Evolutionary conservation across 345 rosid genomes (phyloP), one percentile per base, ranked within the genome.

Genomic region (Mangifera indica): DNA sequence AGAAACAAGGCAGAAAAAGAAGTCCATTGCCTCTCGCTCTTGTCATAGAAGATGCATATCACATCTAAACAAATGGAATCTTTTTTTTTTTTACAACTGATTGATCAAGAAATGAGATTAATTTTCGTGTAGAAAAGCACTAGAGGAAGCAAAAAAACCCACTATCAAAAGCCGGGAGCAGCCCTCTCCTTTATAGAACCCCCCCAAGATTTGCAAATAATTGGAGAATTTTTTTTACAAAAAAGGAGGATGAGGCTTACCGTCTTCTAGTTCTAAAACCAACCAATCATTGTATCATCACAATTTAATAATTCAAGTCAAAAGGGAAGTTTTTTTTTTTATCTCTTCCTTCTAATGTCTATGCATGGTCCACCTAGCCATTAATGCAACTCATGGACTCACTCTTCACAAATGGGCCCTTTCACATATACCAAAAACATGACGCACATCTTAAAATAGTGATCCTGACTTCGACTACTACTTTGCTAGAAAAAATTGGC

Each of bases 21-120:
- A 75, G 71, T 70, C 85, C 10, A 76, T 80, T 8, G 87, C 88
- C 0, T 84, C 93, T 57, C 77, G 93, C 0, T 84, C 93, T 57
- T 75, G 93, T 70, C 96, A 91, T 49, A 87, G 93, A 72, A 87
- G 97, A 69, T 88, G 96, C 86, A 87, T 88, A 22, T 91, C 98
- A n/a, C 92, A 84, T 71, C 77, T 91, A 66, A 84, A 20, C 13
- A 24, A 34, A 72, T 55, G 42, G 8, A 10, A 49, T 60, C 29
- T 7, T 6, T 15, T 65, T 45, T 18, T 45, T 40, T 57, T 46
- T 73, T 32, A 46, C 26, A 14, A 40, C 60, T 49, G n/a, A 71
- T 59, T 69, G 52, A 62, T 64, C 58, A 67, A 20, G 66, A 42
- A 71, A 5, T 10, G 53, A 26, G 52, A 53, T 68, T 49, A n/a